Evolutionary conservation across 192 early-diverging fungal species (phyloP).

Genomic region (Gonapodya prolifera): DNA sequence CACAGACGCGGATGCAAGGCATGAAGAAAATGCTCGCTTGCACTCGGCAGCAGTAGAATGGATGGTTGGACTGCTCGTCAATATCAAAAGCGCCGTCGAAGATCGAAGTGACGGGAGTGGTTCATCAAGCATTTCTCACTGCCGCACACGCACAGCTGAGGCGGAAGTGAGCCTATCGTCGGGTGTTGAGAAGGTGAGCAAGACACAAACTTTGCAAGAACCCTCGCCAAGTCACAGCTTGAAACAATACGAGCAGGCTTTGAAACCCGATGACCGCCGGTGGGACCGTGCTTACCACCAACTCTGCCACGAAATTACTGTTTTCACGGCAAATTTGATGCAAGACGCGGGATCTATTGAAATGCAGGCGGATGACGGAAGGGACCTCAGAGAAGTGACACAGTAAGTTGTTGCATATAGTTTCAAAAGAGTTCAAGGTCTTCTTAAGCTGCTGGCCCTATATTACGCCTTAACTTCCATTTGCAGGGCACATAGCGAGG

Average conservation of each 20-base stretch:
- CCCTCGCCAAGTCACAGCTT: background rate
- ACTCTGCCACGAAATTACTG: constrained; percentile 19
- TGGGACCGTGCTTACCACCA: constrained; percentile 34
- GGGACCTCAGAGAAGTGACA: constrained; percentile 24
- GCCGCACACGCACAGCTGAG: background rate
- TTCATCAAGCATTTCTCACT: background rate
- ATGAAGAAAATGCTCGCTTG: constrained; percentile 45
- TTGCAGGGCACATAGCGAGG: background rate
- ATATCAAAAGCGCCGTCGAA: background rate
- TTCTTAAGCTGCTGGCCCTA: background rate
- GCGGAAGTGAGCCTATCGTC: background rate
- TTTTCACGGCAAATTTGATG: constrained; percentile 31
- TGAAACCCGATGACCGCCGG: constrained; percentile 21
- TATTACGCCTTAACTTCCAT: background rate
- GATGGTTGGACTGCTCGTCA: constrained; percentile 40
- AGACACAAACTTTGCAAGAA: background rate
- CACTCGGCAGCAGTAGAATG: constrained; percentile 34
- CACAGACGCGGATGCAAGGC: constrained; percentile 36
- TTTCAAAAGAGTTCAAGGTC: background rate
- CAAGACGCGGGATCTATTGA: constrained; percentile 30
- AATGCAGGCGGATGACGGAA: constrained; percentile 32
- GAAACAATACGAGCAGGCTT: constrained; percentile 8
- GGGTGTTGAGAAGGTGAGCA: background rate
- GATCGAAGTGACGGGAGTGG: background rate
- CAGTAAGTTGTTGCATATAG: constrained; percentile 11